These are phyloP conservation scores for Orychophragmus violaceus DNA, from an alignment of 345 rosid species.

Conservation along the genomic window DNA sequence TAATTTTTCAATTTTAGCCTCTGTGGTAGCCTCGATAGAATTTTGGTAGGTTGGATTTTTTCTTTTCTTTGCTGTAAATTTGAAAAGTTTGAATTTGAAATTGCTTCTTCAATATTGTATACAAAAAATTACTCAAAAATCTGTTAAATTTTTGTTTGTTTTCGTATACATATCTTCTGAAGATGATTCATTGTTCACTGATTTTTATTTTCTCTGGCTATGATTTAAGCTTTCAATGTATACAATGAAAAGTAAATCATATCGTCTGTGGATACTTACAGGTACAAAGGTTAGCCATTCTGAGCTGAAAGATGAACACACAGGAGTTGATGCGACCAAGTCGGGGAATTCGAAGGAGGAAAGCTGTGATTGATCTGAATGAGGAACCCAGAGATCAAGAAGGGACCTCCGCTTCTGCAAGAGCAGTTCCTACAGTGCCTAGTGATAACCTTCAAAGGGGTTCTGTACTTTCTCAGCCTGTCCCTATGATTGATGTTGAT, in stretches of 20 bases:
- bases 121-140: background rate
- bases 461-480: constrained; percentile 23
- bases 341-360: constrained; percentile 24
- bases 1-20: background rate
- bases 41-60: background rate
- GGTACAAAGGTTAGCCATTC: constrained; percentile 1
- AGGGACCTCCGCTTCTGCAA: constrained; percentile 19
- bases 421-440: background rate
- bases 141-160: background rate
- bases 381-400: constrained; percentile 27
- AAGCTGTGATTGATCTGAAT: constrained; percentile 29
- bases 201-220: background rate
- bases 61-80: background rate
- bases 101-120: background rate
- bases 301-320: constrained; percentile 21
- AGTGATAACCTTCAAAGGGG: background rate
- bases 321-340: constrained; percentile 1
- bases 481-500: constrained; percentile 63
- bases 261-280: background rate
- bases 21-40: background rate
- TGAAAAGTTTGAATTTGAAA: background rate
- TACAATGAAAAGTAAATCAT: background rate
- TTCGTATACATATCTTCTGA: background rate
- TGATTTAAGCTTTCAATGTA: background rate
- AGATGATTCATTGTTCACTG: background rate